Conservation (phyloP, 495 filamentous ascomycete species). For the Penicillium nucicola region DNA sequence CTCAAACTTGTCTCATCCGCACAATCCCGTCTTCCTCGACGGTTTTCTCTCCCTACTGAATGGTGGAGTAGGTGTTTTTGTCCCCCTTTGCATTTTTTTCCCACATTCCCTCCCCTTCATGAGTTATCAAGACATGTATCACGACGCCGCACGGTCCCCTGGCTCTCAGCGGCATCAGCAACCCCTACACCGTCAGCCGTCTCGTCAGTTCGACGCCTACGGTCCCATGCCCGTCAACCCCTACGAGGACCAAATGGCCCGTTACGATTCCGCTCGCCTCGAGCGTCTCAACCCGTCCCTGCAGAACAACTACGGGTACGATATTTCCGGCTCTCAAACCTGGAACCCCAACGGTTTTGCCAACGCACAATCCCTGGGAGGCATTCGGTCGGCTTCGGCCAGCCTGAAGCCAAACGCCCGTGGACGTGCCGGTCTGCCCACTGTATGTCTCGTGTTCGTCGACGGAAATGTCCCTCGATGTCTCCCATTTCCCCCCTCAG, state of each 20-base stretch:
- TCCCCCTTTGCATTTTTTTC: constrained; percentile 35
- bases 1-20: constrained; percentile 20
- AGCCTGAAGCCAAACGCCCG: constrained; percentile 55
- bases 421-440: constrained; percentile 54
- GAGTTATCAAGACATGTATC: constrained; percentile 64
- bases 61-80: constrained; percentile 36
- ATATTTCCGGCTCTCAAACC: constrained; percentile 60
- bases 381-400: constrained; percentile 52
- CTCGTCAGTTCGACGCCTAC: constrained; percentile 67
- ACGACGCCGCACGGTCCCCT: constrained; percentile 59
- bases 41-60: constrained; percentile 7
- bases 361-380: constrained; percentile 49
- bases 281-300: constrained; percentile 57
- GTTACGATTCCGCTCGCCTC: constrained; percentile 58
- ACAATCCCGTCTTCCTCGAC: constrained; percentile 13
- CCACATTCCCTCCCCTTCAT: constrained; percentile 43
- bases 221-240: constrained; percentile 58
- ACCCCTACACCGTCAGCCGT: constrained; percentile 64
- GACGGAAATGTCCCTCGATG: background rate
- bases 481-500: background rate
- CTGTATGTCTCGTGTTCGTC: constrained; percentile 42
- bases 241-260: constrained; percentile 61
- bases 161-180: constrained; percentile 61
- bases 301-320: constrained; percentile 53
- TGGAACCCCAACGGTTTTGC: constrained; percentile 61